phyloP scores from a whole-genome alignment of 305 asterid genomes.

The Solanum hybrid region DNA sequence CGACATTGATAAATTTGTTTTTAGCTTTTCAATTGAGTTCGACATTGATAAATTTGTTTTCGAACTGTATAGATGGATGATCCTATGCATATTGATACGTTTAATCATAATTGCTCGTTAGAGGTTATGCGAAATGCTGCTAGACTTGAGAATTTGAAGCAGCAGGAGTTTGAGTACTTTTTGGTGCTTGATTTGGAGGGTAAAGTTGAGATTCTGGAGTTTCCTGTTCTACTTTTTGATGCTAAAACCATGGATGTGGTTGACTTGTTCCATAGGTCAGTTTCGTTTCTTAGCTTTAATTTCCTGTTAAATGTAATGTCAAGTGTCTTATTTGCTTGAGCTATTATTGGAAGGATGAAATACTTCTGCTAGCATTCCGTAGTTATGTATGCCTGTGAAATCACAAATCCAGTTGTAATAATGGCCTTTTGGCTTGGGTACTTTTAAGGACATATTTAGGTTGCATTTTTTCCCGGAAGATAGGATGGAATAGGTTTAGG shows the following conservation, averaged over 20 bases:
- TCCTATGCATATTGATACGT: slow-evolving; percentile 48
- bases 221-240: slow-evolving; percentile 78
- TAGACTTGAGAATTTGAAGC: slow-evolving; percentile 19
- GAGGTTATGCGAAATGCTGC: slow-evolving; percentile 23
- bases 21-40: background rate
- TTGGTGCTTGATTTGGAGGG: slow-evolving; percentile 98
- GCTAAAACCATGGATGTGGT: slow-evolving; percentile 63
- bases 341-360: background rate
- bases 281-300: background rate
- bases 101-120: slow-evolving; percentile 51
- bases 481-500: background rate
- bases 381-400: background rate
- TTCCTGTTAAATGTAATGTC: background rate
- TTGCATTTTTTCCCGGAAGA: background rate
- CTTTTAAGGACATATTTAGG: background rate
- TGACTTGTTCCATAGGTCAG: slow-evolving; percentile 76
- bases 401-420: background rate
- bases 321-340: background rate
- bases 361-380: background rate
- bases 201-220: slow-evolving; percentile 91
- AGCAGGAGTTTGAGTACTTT: slow-evolving; percentile 66
- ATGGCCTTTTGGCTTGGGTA: background rate
- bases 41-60: background rate
- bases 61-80: slow-evolving; percentile 49
- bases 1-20: background rate